Conservation (phyloP, 2,329 filamentous ascomycete genomes). For the Aspergillus viridinutans region DNA sequence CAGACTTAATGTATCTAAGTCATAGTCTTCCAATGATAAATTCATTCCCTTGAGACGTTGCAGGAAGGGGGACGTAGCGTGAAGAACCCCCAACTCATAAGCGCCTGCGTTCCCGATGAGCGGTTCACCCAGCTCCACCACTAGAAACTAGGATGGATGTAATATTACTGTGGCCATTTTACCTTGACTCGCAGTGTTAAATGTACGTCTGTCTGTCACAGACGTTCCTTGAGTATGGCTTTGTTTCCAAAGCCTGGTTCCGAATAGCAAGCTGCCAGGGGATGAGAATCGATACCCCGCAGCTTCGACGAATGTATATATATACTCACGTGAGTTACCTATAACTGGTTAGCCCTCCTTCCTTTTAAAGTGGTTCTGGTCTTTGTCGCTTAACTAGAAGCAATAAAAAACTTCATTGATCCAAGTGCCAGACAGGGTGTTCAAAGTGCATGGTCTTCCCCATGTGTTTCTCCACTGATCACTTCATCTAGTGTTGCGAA, state of each 20-base stretch:
- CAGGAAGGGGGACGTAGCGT: slow-evolving; percentile 9
- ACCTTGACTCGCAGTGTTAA: neutral
- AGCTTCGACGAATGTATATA: neutral
- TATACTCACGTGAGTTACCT: slow-evolving; percentile 1
- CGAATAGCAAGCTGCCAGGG: neutral
- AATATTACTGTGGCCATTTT: neutral
- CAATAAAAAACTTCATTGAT: neutral
- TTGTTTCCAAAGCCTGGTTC: neutral
- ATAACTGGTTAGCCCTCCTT: neutral
- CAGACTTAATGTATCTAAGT: slow-evolving; percentile 16
- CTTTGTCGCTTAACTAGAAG: too few species aligned
- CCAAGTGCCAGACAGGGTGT: neutral
- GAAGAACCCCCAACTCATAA: slow-evolving; percentile 28
- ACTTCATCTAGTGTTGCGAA: neutral
- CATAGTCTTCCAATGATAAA: slow-evolving; percentile 22
- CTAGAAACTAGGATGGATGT: neutral
- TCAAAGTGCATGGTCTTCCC: neutral
- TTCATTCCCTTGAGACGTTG: slow-evolving; percentile 9
- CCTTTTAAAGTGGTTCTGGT: neutral
- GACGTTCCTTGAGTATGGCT: neutral
- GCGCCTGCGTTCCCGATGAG: slow-evolving; percentile 30
- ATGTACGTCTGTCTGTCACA: neutral
- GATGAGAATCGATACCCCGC: neutral
- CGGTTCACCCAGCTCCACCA: slow-evolving; percentile 26
- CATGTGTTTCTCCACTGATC: neutral